A percentile compares a stretch with the other conserved stretches of the same genome.
These are phyloP conservation scores for Panicum virgatum DNA, from an alignment of 202 grass and related monocot genomes.

Conservation along the genomic window DNA sequence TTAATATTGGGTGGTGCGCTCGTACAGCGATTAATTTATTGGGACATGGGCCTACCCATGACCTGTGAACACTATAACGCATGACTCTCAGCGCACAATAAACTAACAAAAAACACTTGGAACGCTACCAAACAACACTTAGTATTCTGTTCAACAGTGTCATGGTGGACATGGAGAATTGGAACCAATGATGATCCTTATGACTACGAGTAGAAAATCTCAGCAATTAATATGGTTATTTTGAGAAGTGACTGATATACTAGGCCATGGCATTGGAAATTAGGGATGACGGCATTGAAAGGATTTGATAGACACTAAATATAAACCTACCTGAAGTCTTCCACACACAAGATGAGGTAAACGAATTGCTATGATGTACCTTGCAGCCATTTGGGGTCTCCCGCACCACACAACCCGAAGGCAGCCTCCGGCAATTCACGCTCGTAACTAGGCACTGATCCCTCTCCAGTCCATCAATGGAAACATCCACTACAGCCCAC, in stretches of 20 bases:
- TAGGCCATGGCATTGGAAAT: background rate
- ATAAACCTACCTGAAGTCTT: background rate
- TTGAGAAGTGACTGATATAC: background rate
- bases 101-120: constrained; percentile 35
- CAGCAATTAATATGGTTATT: too few species aligned
- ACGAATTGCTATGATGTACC: constrained; percentile 39
- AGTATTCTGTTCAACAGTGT: constrained; percentile 21
- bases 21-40: constrained; percentile 40
- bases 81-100: constrained; percentile 37
- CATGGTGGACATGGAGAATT: constrained; percentile 31
- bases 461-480: constrained; percentile 61
- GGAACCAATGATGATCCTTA: constrained; percentile 29
- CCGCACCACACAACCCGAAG: constrained; percentile 87
- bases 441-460: constrained; percentile 45
- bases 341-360: constrained; percentile 6
- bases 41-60: constrained; percentile 44
- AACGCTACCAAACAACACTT: constrained; percentile 17
- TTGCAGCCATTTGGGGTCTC: constrained; percentile 79
- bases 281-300: background rate
- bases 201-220: constrained; percentile 4
- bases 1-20: constrained; percentile 49
- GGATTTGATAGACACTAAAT: background rate
- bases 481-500: constrained; percentile 92
- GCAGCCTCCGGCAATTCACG: constrained; percentile 68
- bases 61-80: constrained; percentile 43